These are phyloP conservation scores for Schoenoplectus triqueter DNA, from an alignment of 202 grass and related monocot species.

Conservation along the genomic window DNA sequence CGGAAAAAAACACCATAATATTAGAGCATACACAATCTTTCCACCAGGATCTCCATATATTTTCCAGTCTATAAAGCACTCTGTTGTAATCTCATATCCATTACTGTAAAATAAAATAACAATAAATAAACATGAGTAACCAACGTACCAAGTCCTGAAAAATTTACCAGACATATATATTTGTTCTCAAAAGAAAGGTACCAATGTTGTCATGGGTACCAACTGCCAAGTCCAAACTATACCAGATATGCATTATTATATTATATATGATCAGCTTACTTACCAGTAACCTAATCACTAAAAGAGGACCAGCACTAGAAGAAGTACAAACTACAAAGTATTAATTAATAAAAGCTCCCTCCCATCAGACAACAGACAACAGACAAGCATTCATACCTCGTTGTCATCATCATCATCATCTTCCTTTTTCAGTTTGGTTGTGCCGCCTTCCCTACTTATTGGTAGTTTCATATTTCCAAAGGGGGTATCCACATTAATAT, in stretches of 20 bases:
- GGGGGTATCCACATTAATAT: constrained; percentile 79
- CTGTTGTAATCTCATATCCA: neutral
- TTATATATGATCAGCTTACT: constrained; percentile 28
- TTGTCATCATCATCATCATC: constrained; percentile 61
- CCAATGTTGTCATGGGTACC: neutral
- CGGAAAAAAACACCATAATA: neutral
- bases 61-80: neutral
- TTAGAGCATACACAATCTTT: constrained; percentile 12
- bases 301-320: neutral
- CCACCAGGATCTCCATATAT: constrained; percentile 30
- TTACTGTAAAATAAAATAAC: constrained; percentile 31
- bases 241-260: neutral
- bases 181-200: constrained; percentile 1
- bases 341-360: neutral
- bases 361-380: neutral
- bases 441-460: constrained; percentile 84
- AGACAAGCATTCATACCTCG: constrained; percentile 51
- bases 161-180: neutral
- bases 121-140: constrained; percentile 14
- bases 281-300: neutral
- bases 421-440: constrained; percentile 78
- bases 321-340: neutral
- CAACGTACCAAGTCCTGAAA: neutral
- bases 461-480: constrained; percentile 93
- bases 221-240: constrained; percentile 3